Evolutionary conservation across 345 rosid species (phyloP), one percentile per base, ranked within the genome.

Genomic region (Dipteronia dyeriana): DNA sequence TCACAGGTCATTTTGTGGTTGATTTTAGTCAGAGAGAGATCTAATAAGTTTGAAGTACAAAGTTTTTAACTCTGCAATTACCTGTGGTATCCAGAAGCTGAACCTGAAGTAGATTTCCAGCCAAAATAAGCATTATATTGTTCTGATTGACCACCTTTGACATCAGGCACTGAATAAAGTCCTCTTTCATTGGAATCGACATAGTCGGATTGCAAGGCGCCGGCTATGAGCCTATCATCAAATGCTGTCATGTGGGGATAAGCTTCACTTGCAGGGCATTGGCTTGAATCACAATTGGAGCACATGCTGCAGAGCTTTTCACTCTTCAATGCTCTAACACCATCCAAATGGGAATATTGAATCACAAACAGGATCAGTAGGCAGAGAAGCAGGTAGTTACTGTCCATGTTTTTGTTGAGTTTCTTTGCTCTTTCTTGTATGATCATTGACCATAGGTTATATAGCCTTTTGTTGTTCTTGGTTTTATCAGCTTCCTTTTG

Each of bases 41-140:
- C 26, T 26, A 0, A 26, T 26, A 26, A 26, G 26, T 26, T 26
- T 34, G 38, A 34, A 34, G 38, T 34, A 34, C 1, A 41, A 41
- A 41, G 45, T 41, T 9, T 41, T 7, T 7, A 8, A 41, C 10
- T 41, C 38, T 34, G 38, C 38, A 41, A 41, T 23, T 81, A 85
- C 89, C 89, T 84, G 68, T 86, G 89, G 78, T 79, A 86, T 26
- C 85, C 87, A 71, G 89, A 81, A 80, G 79, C 82, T 2, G 90
- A 84, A 77, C 90, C 88, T 20, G 89, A 87, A 76, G 84, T 0
- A 41, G 45, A 41, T 41, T 41, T 41, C 45, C 45, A 41, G 45
- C 45, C 45, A 9, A 41, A 41, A 23, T 84, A 89, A 65, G 85
- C 80, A 60, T 89, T 87, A 61, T 79, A 64, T 8, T 78, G 20